Conservation (phyloP, 1,284 basidiomycete species). For the Fomitiporia mediterranea region DNA sequence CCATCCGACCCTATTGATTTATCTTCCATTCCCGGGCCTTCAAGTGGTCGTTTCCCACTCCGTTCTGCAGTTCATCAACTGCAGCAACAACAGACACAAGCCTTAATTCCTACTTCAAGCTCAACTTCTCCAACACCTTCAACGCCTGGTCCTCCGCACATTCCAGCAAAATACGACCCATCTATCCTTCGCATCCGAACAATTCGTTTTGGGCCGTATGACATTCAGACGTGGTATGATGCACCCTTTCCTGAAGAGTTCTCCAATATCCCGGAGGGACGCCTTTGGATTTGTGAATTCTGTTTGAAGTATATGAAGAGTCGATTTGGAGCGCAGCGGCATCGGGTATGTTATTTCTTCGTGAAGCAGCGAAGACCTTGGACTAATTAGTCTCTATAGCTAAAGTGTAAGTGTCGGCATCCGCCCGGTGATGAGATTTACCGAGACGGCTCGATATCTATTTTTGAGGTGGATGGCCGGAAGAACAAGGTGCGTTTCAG, state of each 20-base stretch:
- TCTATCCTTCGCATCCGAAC: slow-evolving; percentile 66
- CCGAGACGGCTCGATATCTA: slow-evolving; percentile 81
- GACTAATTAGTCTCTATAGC: slow-evolving; percentile 38
- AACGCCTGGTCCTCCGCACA: slow-evolving; percentile 37
- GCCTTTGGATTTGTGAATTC: slow-evolving; percentile 96
- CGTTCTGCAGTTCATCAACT: slow-evolving; percentile 47
- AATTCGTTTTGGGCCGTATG: slow-evolving; percentile 91
- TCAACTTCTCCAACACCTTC: slow-evolving; percentile 29
- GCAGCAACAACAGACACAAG: slow-evolving; percentile 23
- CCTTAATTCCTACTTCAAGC: slow-evolving; percentile 23
- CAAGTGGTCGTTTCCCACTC: slow-evolving; percentile 48
- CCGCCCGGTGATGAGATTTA: slow-evolving; percentile 99
- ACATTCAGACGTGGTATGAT: slow-evolving; percentile 98
- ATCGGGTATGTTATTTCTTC: slow-evolving; percentile 60
- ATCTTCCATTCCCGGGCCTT: slow-evolving; percentile 42
- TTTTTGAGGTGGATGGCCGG: slow-evolving; percentile 97
- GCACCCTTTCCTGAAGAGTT: slow-evolving; percentile 99
- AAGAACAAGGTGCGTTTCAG: slow-evolving; percentile 95
- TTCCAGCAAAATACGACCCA: slow-evolving; percentile 25
- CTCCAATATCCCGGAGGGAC: slow-evolving; percentile 86
- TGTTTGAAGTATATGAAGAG: slow-evolving; percentile 99
- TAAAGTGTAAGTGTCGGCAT: slow-evolving; percentile 93
- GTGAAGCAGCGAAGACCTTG: background rate
- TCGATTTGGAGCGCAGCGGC: slow-evolving; percentile 81
- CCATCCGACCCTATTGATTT: slow-evolving; percentile 36